These are phyloP conservation scores for Ogataea kodamae DNA, from an alignment of 805 yeast species.

Conservation along the genomic window DNA sequence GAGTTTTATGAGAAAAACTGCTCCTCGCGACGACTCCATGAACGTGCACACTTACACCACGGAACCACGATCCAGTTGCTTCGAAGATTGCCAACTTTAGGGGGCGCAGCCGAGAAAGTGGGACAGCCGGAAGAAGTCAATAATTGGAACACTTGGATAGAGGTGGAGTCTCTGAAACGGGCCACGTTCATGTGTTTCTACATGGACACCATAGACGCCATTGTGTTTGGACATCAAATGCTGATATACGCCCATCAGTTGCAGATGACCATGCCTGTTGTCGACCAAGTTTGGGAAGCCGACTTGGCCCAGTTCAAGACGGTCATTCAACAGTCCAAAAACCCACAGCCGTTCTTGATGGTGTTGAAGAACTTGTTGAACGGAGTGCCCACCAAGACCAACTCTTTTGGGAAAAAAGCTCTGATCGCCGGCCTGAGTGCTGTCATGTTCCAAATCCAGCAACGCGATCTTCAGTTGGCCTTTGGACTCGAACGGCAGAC, in stretches of 20 bases:
- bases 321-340: slow-evolving; percentile 23
- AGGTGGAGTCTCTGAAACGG: slow-evolving; percentile 73
- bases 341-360: slow-evolving; percentile 46
- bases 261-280: slow-evolving; percentile 59
- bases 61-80: slow-evolving; percentile 80
- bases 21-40: slow-evolving; percentile 66
- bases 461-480: slow-evolving; percentile 60
- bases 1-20: slow-evolving; percentile 79
- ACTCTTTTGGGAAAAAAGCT: slow-evolving; percentile 63
- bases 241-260: slow-evolving; percentile 56
- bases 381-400: slow-evolving; percentile 44
- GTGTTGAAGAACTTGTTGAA: slow-evolving; percentile 57
- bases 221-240: slow-evolving; percentile 71
- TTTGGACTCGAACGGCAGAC: slow-evolving; percentile 40
- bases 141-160: slow-evolving; percentile 66
- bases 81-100: slow-evolving; percentile 70
- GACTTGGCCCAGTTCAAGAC: slow-evolving; percentile 21
- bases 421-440: slow-evolving; percentile 65
- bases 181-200: slow-evolving; percentile 79
- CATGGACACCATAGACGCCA: slow-evolving; percentile 74
- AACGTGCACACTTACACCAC: slow-evolving; percentile 80
- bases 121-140: slow-evolving; percentile 23
- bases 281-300: slow-evolving; percentile 55
- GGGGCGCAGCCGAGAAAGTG: slow-evolving; percentile 56
- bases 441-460: slow-evolving; percentile 69